These are phyloP conservation scores for Kodamaea alishanica DNA, from an alignment of 1,139 yeast species.

Conservation along the genomic window DNA sequence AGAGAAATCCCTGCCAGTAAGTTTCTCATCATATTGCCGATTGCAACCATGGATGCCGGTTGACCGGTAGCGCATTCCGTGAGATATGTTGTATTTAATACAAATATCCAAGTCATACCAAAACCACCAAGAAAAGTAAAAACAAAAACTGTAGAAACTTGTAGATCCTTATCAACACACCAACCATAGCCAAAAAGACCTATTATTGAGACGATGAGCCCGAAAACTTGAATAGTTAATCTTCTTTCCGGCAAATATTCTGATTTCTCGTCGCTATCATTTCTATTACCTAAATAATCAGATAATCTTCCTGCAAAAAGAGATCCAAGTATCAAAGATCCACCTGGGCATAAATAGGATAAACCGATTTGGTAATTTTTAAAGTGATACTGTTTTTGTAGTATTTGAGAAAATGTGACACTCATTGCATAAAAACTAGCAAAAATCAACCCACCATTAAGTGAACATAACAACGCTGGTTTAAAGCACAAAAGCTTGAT, in stretches of 20 bases:
- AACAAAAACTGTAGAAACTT: slow-evolving; percentile 40
- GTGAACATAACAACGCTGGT: slow-evolving; percentile 48
- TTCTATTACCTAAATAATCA: slow-evolving; percentile 32
- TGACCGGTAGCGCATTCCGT: slow-evolving; percentile 51
- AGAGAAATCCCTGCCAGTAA: slow-evolving; percentile 56
- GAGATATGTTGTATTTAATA: slow-evolving; percentile 54
- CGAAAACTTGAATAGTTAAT: slow-evolving; percentile 43
- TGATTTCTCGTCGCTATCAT: slow-evolving; percentile 20
- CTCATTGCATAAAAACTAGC: slow-evolving; percentile 55
- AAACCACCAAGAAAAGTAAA: slow-evolving; percentile 48
- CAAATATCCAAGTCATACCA: slow-evolving; percentile 59
- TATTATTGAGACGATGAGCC: slow-evolving; percentile 40
- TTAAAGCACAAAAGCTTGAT: slow-evolving; percentile 34
- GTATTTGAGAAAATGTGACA: slow-evolving; percentile 45
- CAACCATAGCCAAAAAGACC: slow-evolving; percentile 57
- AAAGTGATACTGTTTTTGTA: slow-evolving; percentile 37
- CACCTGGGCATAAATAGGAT: slow-evolving; percentile 54
- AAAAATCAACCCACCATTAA: slow-evolving; percentile 50
- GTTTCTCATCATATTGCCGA: slow-evolving; percentile 54
- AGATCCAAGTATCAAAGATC: slow-evolving; percentile 49
- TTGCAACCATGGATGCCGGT: slow-evolving; percentile 55
- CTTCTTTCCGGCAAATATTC: slow-evolving; percentile 45
- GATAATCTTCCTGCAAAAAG: slow-evolving; percentile 49
- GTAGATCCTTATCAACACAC: slow-evolving; percentile 44
- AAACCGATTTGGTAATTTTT: slow-evolving; percentile 37